Evolutionary conservation across 108 stramenopile species (phyloP).

Genomic region (Cylindrotheca fusiformis): DNA sequence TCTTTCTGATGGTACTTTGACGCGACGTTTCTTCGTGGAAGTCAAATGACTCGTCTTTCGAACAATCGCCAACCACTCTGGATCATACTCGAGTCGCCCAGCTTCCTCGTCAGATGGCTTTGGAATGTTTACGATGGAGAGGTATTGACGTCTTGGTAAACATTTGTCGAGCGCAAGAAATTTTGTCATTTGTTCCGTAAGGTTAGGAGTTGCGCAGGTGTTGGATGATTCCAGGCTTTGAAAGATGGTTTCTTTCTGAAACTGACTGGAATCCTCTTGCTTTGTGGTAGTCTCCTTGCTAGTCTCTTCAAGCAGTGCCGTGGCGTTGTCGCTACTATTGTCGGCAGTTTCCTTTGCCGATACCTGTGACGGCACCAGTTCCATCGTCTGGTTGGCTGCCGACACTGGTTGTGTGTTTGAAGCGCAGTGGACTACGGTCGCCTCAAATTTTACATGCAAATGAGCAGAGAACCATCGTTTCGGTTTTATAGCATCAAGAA

Average conservation of each 20-base stretch:
- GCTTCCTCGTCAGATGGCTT: constrained; percentile 11
- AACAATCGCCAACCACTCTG: constrained; percentile 82
- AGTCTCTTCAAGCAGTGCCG: constrained; percentile 3
- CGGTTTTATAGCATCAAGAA: constrained; percentile 85
- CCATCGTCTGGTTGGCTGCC: background rate
- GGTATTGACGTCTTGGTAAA: constrained; percentile 88
- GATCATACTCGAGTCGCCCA: constrained; percentile 72
- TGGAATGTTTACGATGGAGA: constrained; percentile 77
- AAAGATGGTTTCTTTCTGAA: constrained; percentile 39
- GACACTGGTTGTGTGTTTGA: constrained; percentile 7
- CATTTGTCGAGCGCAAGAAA: constrained; percentile 99
- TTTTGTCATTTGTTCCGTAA: constrained; percentile 83
- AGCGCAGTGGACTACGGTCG: constrained; percentile 69
- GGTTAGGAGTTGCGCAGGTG: constrained; percentile 31
- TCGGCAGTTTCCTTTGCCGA: constrained; percentile 1
- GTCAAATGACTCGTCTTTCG: constrained; percentile 71
- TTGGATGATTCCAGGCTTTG: constrained; percentile 46
- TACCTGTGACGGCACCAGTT: constrained; percentile 19
- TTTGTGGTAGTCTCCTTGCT: background rate
- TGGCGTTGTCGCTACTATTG: constrained; percentile 1
- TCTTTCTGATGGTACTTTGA: constrained; percentile 26
- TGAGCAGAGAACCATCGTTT: constrained; percentile 97
- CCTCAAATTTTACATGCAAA: constrained; percentile 95
- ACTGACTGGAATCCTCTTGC: background rate
- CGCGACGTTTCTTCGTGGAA: constrained; percentile 19